Base-by-base conservation (phyloP, 441 rosid species). In the Pelargonium fulgidum region DNA sequence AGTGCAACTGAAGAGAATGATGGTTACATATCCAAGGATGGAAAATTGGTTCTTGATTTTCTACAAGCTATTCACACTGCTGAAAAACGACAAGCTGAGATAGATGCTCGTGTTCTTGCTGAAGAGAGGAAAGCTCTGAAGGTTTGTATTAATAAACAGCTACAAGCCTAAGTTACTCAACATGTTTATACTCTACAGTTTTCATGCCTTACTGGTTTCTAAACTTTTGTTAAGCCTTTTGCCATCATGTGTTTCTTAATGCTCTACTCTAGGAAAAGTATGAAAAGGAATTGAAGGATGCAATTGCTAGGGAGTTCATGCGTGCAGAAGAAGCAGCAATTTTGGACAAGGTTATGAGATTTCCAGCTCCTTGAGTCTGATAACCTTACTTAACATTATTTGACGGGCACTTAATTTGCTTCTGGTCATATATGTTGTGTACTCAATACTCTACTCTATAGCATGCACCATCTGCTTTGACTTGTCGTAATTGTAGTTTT, bases 231-330 rank as follows among this genome's bases (percentile, higher is more conserved):
- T 64, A 45, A 47, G 44, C 42, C 64, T 71, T 69, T 42, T 72
- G 11, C 11, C 13, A 22, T 33, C 9, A 50, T 64, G 39, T 68
- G 61, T 17, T 48, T 76, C 54, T 20, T 69, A 69, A 13, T 56
- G 24, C 62, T 73, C 33, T 36, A 69, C 62, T 81, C 74, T 81
- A 92, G 96, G 98, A 86, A 73, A 88, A 84, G 83, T 91, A 85
- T 71, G 99, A 95, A 77, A 95, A 86, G 73, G 93, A 92, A 73
- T 74, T 92, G 81, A 87, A 90, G 80, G 96, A 95, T 81, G 86
- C 83, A 54, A 89, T 90, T 79, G 97, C 92, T 2, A 89, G 96
- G 76, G 97, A 90, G 76, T 90, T 95, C 65, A 95, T 95, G 98
- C 88, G 72, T 71, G 84, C 87, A 19, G 97, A 95, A 85, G 96